Evolutionary conservation across 1,139 yeast species (phyloP).

Genomic region (Yamadazyma sp.): DNA sequence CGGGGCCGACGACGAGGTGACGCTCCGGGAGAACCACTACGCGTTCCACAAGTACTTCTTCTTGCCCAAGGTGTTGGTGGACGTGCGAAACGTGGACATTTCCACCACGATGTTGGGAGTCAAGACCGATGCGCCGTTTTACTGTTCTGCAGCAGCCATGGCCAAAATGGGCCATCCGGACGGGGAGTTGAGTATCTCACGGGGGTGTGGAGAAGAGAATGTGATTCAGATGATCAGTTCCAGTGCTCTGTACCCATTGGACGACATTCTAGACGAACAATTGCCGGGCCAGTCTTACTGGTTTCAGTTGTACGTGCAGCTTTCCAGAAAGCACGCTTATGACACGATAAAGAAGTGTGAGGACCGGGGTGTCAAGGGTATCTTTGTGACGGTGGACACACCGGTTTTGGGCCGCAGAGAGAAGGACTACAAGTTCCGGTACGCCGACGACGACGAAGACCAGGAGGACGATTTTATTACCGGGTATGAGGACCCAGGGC

Average conservation of each 20-base stretch:
- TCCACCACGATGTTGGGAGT: constrained; percentile 48
- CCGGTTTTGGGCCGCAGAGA: constrained; percentile 26
- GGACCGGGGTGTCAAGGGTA: constrained; percentile 24
- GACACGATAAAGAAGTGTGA: constrained; percentile 20
- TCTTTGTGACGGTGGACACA: constrained; percentile 30
- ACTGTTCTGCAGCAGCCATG: constrained; percentile 59
- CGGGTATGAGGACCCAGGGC: constrained; percentile 13
- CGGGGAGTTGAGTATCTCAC: constrained; percentile 52
- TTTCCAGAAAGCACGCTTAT: constrained; percentile 22
- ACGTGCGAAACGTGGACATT: constrained; percentile 51
- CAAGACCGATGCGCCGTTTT: constrained; percentile 51
- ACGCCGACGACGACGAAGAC: constrained; percentile 10
- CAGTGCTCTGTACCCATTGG: constrained; percentile 53
- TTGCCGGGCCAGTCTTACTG: constrained; percentile 25
- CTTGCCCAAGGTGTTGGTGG: constrained; percentile 71
- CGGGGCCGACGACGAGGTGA: constrained; percentile 83
- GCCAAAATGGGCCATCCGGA: constrained; percentile 58
- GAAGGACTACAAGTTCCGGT: constrained; percentile 23
- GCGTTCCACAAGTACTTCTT: constrained; percentile 81
- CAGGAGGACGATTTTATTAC: constrained; percentile 11
- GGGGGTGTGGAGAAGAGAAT: constrained; percentile 46
- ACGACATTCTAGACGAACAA: constrained; percentile 54
- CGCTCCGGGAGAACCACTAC: constrained; percentile 78
- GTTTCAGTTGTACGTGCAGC: constrained; percentile 49
- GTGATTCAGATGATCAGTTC: constrained; percentile 62